Base-by-base conservation (phyloP, 2,329 filamentous ascomycete species). In the Graphium sp. region DNA sequence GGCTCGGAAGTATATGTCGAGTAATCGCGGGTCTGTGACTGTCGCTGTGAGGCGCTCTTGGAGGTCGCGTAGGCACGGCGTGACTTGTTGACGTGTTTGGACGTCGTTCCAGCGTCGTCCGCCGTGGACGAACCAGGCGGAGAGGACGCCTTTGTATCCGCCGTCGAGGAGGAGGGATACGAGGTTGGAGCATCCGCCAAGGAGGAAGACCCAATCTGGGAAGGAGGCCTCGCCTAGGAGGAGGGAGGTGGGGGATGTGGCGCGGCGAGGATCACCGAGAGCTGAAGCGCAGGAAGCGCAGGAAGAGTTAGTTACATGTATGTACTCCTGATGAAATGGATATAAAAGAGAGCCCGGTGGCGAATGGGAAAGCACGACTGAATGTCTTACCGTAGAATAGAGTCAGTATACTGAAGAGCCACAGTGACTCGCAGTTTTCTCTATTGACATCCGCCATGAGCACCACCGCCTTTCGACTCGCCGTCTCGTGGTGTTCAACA, bases 361-460 rank as follows among this genome's bases (percentile, higher is more conserved):
- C n/a, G n/a, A n/a, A n/a, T n/a, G n/a, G n/a, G n/a, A 12, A n/a
- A 10, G 17, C 13, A 4, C 9, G 9, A n/a, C 17, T 11, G 16
- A 7, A 7, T 5, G 10, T 30, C 40, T 11, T 32, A 46, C 43
- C 41, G 24, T 47, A 48, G 27, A 45, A 51, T 9, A 50, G 37
- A 12, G 49, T 52, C 19, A 52, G 29, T 23, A 48, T 40, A 21
- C 41, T 43, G 18, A 50, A 52, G 9, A 47, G 22, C 14, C 38
- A 39, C 13, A 47, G 35, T 8, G 33, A 33, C 33, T 43, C 41
- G 30, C 35, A 38, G 17, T 45, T 37, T 9, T 39, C 37, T 7
- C 12, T 30, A 22, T 7, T 35, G 30, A 35, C 30, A 28, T 13
- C 37, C 3, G 34, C 32, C 39, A 51, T 43, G 22, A 41, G 30